Percentiles rank a stretch among this genome's conserved stretches.
phyloP scores from a whole-genome alignment of 2,329 filamentous ascomycete genomes.

The Rosellinia necatrix region DNA sequence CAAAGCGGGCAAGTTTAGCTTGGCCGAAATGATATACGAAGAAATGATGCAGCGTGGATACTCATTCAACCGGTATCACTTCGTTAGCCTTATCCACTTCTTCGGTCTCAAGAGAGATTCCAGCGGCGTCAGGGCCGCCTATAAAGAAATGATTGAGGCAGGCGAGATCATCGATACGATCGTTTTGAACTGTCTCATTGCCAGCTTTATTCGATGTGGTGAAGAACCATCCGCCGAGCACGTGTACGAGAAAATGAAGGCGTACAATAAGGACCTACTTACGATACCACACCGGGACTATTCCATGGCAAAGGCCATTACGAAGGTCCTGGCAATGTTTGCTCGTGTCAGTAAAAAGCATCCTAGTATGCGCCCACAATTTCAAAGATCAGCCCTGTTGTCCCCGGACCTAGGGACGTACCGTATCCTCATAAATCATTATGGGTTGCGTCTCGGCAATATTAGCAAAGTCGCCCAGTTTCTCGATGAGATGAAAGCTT shows the following conservation, averaged over 20 bases:
- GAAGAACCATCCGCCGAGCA: slow-evolving; percentile 78
- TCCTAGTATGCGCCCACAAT: slow-evolving; percentile 55
- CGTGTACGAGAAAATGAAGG: slow-evolving; percentile 85
- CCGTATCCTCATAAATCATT: slow-evolving; percentile 76
- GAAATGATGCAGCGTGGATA: slow-evolving; percentile 78
- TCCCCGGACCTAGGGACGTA: slow-evolving; percentile 80
- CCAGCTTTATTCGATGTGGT: slow-evolving; percentile 74
- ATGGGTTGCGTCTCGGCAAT: slow-evolving; percentile 70
- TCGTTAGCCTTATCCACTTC: slow-evolving; percentile 82
- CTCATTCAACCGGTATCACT: slow-evolving; percentile 75
- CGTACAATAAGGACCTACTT: slow-evolving; percentile 50
- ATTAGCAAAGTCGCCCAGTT: slow-evolving; percentile 71
- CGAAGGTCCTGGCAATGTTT: slow-evolving; percentile 62
- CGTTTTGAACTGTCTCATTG: slow-evolving; percentile 85
- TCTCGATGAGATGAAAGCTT: slow-evolving; percentile 78
- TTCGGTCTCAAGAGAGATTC: slow-evolving; percentile 77
- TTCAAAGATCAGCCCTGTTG: slow-evolving; percentile 68
- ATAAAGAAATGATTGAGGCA: slow-evolving; percentile 79
- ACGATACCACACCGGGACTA: slow-evolving; percentile 52
- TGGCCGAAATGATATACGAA: slow-evolving; percentile 82
- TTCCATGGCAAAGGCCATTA: slow-evolving; percentile 54
- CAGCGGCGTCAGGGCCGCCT: slow-evolving; percentile 74
- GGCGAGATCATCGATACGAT: slow-evolving; percentile 89
- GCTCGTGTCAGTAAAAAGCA: slow-evolving; percentile 58
- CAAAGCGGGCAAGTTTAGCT: slow-evolving; percentile 79